These are phyloP conservation scores for Nissolia schottii DNA, from an alignment of 306 rosid genomes.

Conservation along the genomic window DNA sequence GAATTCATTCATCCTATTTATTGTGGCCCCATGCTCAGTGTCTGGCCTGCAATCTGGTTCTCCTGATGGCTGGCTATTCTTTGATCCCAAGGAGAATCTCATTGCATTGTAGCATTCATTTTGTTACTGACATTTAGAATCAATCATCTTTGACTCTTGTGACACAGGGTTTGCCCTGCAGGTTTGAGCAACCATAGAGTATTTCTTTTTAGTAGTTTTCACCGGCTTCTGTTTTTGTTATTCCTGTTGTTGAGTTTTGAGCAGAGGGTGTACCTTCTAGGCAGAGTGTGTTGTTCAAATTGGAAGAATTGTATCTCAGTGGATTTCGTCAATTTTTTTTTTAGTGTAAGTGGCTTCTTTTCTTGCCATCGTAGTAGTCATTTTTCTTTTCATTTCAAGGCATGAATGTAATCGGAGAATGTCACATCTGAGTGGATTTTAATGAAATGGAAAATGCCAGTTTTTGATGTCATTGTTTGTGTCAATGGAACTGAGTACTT, in stretches of 20 bases:
- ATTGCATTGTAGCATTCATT: conserved; percentile 44
- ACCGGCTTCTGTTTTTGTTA: conserved; percentile 42
- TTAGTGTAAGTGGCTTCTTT: conserved; percentile 40
- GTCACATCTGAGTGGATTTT: neutral
- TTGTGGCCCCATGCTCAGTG: conserved; percentile 29
- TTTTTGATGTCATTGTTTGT: neutral
- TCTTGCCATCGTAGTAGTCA: neutral
- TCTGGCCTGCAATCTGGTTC: conserved; percentile 42
- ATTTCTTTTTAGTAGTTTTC: conserved; percentile 34
- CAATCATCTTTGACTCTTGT: conserved; percentile 40
- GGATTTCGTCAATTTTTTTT: conserved; percentile 31
- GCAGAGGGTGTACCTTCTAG: conserved; percentile 38
- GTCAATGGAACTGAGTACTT: neutral
- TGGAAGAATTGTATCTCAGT: conserved; percentile 54
- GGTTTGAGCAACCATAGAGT: conserved; percentile 44
- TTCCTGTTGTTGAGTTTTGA: conserved; percentile 36
- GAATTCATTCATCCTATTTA: conserved; percentile 29
- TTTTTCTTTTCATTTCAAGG: neutral
- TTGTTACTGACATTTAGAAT: conserved; percentile 48
- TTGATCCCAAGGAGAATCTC: conserved; percentile 33
- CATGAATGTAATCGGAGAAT: neutral
- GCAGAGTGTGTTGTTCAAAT: conserved; percentile 47
- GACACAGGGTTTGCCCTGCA: conserved; percentile 41
- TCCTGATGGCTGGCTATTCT: conserved; percentile 17
- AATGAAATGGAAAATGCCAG: neutral